These are phyloP conservation scores for Crithidia sp. DNA, from an alignment of 208 protist genomes.

Conservation along the genomic window DNA sequence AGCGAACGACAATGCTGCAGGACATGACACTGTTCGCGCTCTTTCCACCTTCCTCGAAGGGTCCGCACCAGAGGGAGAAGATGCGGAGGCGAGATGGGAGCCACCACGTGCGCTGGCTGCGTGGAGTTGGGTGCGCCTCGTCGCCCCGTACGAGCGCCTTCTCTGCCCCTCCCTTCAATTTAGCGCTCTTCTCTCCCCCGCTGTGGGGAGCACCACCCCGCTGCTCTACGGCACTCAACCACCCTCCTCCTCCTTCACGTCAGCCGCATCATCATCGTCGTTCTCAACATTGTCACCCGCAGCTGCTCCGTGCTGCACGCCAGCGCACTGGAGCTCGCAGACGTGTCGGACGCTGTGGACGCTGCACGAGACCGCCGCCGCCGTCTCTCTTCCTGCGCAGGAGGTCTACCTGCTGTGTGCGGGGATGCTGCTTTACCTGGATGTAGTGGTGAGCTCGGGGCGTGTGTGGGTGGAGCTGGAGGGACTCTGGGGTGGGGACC, in stretches of 20 bases:
- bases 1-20: neutral
- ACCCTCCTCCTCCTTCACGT: neutral
- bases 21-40: neutral
- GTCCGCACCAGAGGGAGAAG: too few relatives aligned
- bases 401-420: slow-evolving; percentile 56
- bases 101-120: slow-evolving; percentile 28
- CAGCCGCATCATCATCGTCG: neutral
- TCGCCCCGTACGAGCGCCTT: slow-evolving; percentile 59
- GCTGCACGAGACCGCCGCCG: slow-evolving; percentile 37
- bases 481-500: slow-evolving; percentile 19
- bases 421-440: slow-evolving; percentile 55
- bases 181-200: slow-evolving; percentile 53
- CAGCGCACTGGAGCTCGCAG: slow-evolving; percentile 26
- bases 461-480: slow-evolving; percentile 31
- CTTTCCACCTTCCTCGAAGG: too few relatives aligned
- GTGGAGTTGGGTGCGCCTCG: slow-evolving; percentile 36
- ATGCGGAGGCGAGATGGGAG: neutral
- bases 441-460: slow-evolving; percentile 35
- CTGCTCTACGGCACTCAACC: slow-evolving; percentile 23
- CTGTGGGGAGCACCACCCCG: slow-evolving; percentile 13
- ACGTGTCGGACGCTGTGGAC: slow-evolving; percentile 31
- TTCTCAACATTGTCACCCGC: too few relatives aligned
- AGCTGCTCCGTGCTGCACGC: neutral
- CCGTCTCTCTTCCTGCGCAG: slow-evolving; percentile 50
- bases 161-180: slow-evolving; percentile 67